Conservation (phyloP, 2,329 filamentous ascomycete species). For the Aspergillus caelatus region DNA sequence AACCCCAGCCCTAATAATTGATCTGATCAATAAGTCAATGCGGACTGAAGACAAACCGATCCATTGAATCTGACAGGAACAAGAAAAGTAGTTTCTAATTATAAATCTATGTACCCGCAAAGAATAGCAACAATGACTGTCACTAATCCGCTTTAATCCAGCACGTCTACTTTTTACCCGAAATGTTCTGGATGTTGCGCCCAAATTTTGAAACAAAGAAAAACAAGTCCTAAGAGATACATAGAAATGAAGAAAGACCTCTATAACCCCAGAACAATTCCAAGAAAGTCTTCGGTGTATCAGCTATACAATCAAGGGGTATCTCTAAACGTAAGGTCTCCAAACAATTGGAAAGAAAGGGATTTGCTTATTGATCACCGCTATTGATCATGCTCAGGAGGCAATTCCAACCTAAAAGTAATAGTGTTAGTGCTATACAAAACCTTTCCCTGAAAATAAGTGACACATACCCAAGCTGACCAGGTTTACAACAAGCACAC, state of each 20-base stretch:
- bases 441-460: background rate
- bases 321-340: conserved; percentile 37
- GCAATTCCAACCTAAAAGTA: conserved; percentile 58
- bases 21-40: background rate
- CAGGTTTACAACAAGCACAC: conserved; percentile 84
- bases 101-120: conserved; percentile 2
- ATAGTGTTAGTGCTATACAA: conserved; percentile 16
- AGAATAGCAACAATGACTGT: background rate
- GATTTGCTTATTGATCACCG: conserved; percentile 32
- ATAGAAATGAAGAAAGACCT: conserved; percentile 7
- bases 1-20: conserved; percentile 20
- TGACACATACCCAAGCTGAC: conserved; percentile 65
- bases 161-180: conserved; percentile 2
- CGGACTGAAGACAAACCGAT: background rate
- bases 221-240: background rate
- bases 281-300: conserved; percentile 13
- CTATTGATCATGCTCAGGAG: conserved; percentile 61
- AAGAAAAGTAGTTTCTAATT: background rate
- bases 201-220: conserved; percentile 15
- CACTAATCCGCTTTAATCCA: background rate
- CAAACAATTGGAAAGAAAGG: background rate
- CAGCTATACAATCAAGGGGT: conserved; percentile 21
- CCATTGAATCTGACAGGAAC: background rate
- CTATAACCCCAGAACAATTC: conserved; percentile 11
- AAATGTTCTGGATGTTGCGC: conserved; percentile 22